Evolutionary conservation across 805 yeast species (phyloP), one percentile per base, ranked within the genome.

Genomic region (Wickerhamomyces mucosus): DNA sequence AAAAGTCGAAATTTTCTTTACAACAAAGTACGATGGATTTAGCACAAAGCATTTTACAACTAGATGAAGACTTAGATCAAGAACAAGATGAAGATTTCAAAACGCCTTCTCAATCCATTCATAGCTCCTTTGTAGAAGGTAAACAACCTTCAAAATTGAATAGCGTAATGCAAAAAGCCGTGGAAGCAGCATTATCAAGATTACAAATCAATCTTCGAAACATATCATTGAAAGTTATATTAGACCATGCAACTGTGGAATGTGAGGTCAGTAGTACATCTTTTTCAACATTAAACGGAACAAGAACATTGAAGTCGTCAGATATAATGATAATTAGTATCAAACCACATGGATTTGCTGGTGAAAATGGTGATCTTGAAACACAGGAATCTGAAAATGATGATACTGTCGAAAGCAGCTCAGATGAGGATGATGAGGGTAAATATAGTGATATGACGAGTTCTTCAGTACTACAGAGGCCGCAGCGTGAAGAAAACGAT

Each of bases 1-100:
- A 53, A 15, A 58, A 50, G 25, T 44, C 51, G 2, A 61, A 58
- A 36, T 72, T 72, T 35, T 72, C 76, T 35, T 53, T 82, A 35
- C 75, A 82, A 0, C 79, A 75, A 44, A 79, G 92, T 35, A 77
- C 89, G 0, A 76, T 78, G 15, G 84, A 79, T 43, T 61, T 85
- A 34, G 85, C 92, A 3, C 69, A 67, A 39, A 61, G 68, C 10
- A 48, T 64, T 26, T 48, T 63, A 26, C 26, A 23, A 23, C 26
- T 7, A 23, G 16, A 23, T 14, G 10, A 12, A 23, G 16, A 23
- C 26, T 11, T 8, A 19, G 21, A 6, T 14, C 6, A 27, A n/a
- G 39, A 29, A 3, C 12, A 31, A 12, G 47, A 38, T 6, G 33
- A 33, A 5, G 48, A 41, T 2, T 29, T 35, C 16, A 31, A 35